These are phyloP conservation scores for Fusarium sp. DNA, from an alignment of 2,329 filamentous ascomycete genomes.

Conservation along the genomic window DNA sequence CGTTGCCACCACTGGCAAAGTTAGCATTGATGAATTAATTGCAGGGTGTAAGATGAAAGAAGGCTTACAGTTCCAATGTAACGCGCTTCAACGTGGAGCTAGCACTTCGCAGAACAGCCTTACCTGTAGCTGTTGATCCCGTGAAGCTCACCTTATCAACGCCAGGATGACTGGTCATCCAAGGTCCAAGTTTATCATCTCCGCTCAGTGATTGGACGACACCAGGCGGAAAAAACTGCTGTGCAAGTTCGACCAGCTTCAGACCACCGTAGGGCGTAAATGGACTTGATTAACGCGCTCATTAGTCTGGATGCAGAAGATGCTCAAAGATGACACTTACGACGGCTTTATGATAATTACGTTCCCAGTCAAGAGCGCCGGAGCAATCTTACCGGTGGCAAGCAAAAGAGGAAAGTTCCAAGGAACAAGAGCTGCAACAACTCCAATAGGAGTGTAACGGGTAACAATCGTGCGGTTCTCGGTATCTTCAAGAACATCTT, in stretches of 20 bases:
- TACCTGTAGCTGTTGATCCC: constrained; percentile 70
- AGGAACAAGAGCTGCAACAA: constrained; percentile 62
- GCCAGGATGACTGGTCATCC: constrained; percentile 68
- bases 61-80: constrained; percentile 66
- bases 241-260: constrained; percentile 70
- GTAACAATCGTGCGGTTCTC: constrained; percentile 46
- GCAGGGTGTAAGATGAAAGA: accelerated
- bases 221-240: constrained; percentile 69
- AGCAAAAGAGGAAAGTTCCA: constrained; percentile 70
- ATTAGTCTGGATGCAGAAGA: accelerated
- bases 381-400: constrained; percentile 65
- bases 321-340: neutral
- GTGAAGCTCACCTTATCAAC: constrained; percentile 75
- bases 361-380: constrained; percentile 68
- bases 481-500: constrained; percentile 56
- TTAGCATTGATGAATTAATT: constrained; percentile 34
- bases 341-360: constrained; percentile 68
- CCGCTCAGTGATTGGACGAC: constrained; percentile 72
- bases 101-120: constrained; percentile 68
- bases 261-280: constrained; percentile 69
- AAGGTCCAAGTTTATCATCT: constrained; percentile 69
- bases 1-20: constrained; percentile 61
- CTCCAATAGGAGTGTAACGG: constrained; percentile 57
- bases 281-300: constrained; percentile 43
- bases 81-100: constrained; percentile 70